Evolutionary conservation across 768 basidiomycete species (phyloP).

Genomic region (Harrya chromipes): DNA sequence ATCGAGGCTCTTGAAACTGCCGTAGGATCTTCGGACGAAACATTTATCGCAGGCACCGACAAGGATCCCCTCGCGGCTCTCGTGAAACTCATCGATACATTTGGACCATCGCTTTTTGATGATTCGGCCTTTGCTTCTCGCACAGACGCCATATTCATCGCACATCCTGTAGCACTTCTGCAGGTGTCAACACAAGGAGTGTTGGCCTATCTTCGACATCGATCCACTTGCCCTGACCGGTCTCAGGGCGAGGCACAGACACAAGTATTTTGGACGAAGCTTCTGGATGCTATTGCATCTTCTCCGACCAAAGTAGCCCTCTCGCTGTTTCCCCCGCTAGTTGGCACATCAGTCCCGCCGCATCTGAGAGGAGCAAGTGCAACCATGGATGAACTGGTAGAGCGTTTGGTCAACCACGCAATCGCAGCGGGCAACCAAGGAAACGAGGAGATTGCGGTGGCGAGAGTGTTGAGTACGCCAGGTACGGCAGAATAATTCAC

Average conservation of each 20-base stretch:
- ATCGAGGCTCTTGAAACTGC: slow-evolving; percentile 26
- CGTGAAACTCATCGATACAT: slow-evolving; percentile 47
- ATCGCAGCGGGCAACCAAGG: background rate
- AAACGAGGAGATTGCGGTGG: background rate
- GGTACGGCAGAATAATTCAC: slow-evolving; percentile 8
- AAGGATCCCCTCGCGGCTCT: slow-evolving; percentile 27
- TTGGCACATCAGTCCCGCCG: slow-evolving; percentile 38
- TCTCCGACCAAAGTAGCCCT: slow-evolving; percentile 30
- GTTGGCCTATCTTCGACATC: slow-evolving; percentile 46
- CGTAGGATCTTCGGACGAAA: slow-evolving; percentile 5
- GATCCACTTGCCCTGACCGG: slow-evolving; percentile 9
- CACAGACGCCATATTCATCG: slow-evolving; percentile 42
- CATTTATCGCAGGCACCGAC: background rate
- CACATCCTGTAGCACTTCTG: slow-evolving; percentile 41
- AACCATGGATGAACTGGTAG: slow-evolving; percentile 46
- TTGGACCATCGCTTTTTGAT: slow-evolving; percentile 49
- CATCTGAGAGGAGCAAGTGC: slow-evolving; percentile 43
- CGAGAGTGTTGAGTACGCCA: slow-evolving; percentile 15
- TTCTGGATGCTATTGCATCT: slow-evolving; percentile 44
- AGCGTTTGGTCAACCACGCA: slow-evolving; percentile 10
- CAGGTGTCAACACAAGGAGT: slow-evolving; percentile 42
- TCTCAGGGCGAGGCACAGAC: slow-evolving; percentile 7
- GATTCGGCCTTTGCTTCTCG: slow-evolving; percentile 39
- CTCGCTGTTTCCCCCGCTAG: slow-evolving; percentile 41
- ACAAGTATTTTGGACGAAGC: slow-evolving; percentile 22